Conservation (phyloP, 371 early-diverging fungal species). For the Zancudomyces culisetae region DNA sequence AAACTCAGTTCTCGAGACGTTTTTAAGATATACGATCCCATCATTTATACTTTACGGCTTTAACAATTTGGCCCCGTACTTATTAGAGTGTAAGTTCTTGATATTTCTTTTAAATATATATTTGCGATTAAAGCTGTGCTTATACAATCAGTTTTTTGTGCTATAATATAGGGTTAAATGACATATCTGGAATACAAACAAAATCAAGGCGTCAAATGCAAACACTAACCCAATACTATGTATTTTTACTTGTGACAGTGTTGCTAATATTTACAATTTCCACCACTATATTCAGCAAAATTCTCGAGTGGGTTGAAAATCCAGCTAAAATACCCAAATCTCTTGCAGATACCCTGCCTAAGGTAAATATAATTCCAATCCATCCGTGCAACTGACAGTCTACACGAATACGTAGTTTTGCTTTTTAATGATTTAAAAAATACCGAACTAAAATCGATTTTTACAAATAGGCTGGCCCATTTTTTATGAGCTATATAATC, state of each 20-base stretch:
- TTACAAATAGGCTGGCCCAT: constrained; percentile 34
- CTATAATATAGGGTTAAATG: constrained; percentile 30
- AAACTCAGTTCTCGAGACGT: constrained; percentile 26
- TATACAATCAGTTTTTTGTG: no score
- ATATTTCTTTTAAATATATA: constrained; percentile 22
- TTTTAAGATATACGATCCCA: constrained; percentile 23
- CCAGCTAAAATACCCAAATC: constrained; percentile 47
- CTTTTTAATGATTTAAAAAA: not conserved
- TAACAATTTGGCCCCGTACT: constrained; percentile 20
- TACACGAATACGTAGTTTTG: no score
- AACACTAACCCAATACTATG: constrained; percentile 55
- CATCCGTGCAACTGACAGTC: no score
- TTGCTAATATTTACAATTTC: constrained; percentile 67
- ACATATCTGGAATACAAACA: constrained; percentile 25
- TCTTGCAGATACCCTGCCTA: constrained; percentile 38
- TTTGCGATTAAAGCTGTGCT: not conserved
- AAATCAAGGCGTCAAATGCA: constrained; percentile 21
- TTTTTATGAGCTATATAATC: constrained; percentile 58
- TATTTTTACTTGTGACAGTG: constrained; percentile 73
- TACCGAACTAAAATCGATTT: not conserved
- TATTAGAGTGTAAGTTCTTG: constrained; percentile 45
- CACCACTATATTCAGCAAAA: constrained; percentile 47
- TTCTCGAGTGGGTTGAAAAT: constrained; percentile 45
- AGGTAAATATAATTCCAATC: constrained; percentile 1
- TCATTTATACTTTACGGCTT: constrained; percentile 26